A percentile compares a stretch with the other conserved stretches of the same genome.
phyloP scores from a whole-genome alignment of 495 filamentous ascomycete genomes.

The Hypoxylon rickii region DNA sequence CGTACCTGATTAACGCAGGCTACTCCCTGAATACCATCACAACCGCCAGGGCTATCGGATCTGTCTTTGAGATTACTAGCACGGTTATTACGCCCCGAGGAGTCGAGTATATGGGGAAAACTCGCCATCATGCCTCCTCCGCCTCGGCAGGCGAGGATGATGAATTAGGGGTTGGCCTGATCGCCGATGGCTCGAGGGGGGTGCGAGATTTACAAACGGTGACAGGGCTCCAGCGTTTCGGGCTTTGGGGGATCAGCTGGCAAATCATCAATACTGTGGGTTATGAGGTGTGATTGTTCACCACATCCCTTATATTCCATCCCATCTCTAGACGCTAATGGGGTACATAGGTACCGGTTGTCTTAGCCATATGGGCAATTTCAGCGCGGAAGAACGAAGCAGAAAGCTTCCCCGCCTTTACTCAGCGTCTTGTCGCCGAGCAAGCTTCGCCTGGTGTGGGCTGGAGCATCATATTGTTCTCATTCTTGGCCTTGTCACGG shows the following conservation, averaged over 20 bases:
- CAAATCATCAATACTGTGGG: constrained; percentile 47
- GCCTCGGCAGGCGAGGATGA: constrained; percentile 9
- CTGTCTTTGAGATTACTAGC: constrained; percentile 57
- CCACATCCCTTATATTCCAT: not conserved
- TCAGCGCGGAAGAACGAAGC: constrained; percentile 24
- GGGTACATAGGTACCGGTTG: constrained; percentile 42
- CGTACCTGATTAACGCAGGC: constrained; percentile 60
- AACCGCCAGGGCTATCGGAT: constrained; percentile 55
- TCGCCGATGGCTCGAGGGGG: constrained; percentile 19
- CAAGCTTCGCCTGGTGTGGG: constrained; percentile 17
- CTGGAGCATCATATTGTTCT: constrained; percentile 43
- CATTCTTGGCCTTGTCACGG: constrained; percentile 51
- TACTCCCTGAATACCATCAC: constrained; percentile 59
- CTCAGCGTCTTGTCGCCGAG: constrained; percentile 4
- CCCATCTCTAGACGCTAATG: constrained; percentile 1
- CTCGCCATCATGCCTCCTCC: constrained; percentile 3
- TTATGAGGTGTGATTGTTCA: too few relatives aligned
- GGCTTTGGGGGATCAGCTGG: constrained; percentile 49
- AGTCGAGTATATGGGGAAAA: constrained; percentile 41
- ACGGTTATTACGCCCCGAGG: constrained; percentile 48
- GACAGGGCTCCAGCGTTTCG: constrained; percentile 46
- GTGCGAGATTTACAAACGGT: constrained; percentile 32
- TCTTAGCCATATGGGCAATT: constrained; percentile 41
- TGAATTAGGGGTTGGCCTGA: constrained; percentile 33
- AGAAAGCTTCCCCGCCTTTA: not conserved